Base-by-base conservation (phyloP, 352 stramenopile genomes). In the Phytopythium aichiense region DNA sequence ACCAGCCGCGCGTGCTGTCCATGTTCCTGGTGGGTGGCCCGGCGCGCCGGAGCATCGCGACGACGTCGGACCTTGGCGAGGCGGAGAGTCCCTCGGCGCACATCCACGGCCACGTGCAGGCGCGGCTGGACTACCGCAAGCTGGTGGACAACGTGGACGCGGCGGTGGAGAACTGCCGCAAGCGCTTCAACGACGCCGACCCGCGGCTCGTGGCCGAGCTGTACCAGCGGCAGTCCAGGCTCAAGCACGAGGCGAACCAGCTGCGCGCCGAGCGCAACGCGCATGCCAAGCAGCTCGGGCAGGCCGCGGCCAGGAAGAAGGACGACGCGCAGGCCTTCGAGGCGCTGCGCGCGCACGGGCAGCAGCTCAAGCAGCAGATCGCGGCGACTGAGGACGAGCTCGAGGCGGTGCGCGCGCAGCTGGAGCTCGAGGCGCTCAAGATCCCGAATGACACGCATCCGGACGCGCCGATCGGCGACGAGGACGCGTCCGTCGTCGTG, bases 361-460 rank as follows among this genome's bases (percentile, higher is more conserved):
- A 81, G 16, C 64, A 76, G 61, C 67, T 94, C 16, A 91, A 91
- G 60, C 56, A 58, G 1, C 66, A 88, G 58, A 87, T 93, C 30
- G 56, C 61, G 2, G 64, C 63, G 5, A 55, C 77, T 2, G 82
- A 89, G 43, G 61, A 64, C 1, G 67, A 84, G 46, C 66, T 89
- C 30, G 63, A 64, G 23, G 46, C 60, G 18, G 63, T 94, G 40
- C 78, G 74, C 15, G 60, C 71, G 30, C 61, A 79, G 12, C 60
- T 94, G 28, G 83, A 92, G 56, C 53, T 72, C 9, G 86, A 94
- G 58, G 86, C 83, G 1, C 68, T 91, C 51, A 87, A 89, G 63
- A 78, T 92, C 42, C 86, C 81, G 15, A 92, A 92, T 61, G 78
- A 88, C 33, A 93, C 83, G 35, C 81, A 92, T 33, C 84, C 83